Evolutionary conservation across 1,284 basidiomycete genomes (phyloP).

Genomic region (Puccinia sorghi): DNA sequence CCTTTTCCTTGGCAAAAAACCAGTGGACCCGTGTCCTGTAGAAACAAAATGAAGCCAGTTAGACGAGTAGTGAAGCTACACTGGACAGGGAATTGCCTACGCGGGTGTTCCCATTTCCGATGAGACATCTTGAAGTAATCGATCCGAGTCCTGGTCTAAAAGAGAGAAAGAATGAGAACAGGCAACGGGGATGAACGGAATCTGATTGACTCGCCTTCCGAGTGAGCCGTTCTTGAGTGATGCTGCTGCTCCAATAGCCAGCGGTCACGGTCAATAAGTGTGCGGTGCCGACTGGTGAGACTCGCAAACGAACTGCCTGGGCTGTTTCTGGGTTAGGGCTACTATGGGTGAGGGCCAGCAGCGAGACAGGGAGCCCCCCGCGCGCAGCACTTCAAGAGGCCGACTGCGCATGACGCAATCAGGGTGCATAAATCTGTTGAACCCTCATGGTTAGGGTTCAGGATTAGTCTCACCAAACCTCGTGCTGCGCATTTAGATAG

Average conservation of each 20-base stretch:
- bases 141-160: not conserved
- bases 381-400: too few species aligned
- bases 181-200: not conserved
- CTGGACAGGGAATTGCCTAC: constrained; percentile 32
- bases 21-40: constrained; percentile 53
- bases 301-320: not conserved
- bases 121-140: constrained; percentile 53
- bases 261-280: not conserved
- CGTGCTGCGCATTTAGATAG: too few species aligned
- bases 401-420: too few species aligned
- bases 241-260: not conserved
- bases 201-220: constrained; percentile 6
- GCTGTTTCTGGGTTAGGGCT: not conserved
- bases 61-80: too few species aligned
- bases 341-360: too few species aligned
- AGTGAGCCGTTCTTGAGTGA: not conserved
- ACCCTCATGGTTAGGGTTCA: not conserved
- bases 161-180: not conserved
- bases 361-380: too few species aligned
- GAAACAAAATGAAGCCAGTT: not conserved
- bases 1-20: constrained; percentile 73
- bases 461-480: not conserved
- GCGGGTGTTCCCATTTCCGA: constrained; percentile 56
- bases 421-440: too few species aligned
- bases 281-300: not conserved